Conservation (phyloP, 768 basidiomycete species). For the Gautieria morchelliformis region DNA sequence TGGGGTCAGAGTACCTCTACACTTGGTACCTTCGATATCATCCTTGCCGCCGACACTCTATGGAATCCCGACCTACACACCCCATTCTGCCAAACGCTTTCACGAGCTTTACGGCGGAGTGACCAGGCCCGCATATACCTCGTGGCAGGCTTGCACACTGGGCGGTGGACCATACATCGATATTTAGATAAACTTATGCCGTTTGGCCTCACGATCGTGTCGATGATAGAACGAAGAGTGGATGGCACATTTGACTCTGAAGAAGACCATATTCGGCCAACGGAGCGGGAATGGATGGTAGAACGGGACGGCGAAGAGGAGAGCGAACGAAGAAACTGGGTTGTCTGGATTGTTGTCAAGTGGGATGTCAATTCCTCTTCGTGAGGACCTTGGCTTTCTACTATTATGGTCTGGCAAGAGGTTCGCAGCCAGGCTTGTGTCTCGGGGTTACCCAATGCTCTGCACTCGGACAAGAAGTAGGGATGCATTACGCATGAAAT, state of each 20-base stretch:
- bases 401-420: no score
- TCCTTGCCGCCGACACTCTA: conserved; percentile 68
- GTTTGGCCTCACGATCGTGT: conserved; percentile 29
- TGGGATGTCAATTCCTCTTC: conserved; percentile 23
- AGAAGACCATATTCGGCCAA: background rate
- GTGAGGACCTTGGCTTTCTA: no score
- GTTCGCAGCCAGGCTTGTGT: no score
- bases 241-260: background rate
- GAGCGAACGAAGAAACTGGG: conserved; percentile 57
- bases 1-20: conserved; percentile 38
- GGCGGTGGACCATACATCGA: conserved; percentile 57
- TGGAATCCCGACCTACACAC: conserved; percentile 62
- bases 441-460: no score
- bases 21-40: conserved; percentile 41
- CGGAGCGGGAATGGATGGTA: conserved; percentile 36
- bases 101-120: conserved; percentile 33
- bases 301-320: conserved; percentile 54
- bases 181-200: conserved; percentile 36
- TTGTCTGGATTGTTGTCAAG: conserved; percentile 54
- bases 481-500: no score
- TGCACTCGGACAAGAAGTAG: no score
- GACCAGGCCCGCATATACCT: conserved; percentile 44
- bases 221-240: background rate
- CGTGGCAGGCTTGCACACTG: conserved; percentile 71
- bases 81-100: conserved; percentile 44